Base-by-base conservation (phyloP, 768 basidiomycete species). In the Xerocomus spinulosus region DNA sequence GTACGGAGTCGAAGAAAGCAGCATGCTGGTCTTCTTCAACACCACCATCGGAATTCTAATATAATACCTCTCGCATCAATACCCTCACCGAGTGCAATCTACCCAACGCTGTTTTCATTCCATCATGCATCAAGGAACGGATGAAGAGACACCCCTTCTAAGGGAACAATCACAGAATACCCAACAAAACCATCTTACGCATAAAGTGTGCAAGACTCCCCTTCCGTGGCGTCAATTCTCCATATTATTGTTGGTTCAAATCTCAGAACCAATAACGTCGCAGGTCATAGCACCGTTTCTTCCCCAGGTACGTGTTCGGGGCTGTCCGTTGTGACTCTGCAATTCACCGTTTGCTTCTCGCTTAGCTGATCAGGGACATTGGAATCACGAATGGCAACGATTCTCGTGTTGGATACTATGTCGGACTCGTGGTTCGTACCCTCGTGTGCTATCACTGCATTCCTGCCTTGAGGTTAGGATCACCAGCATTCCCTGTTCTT, bases 281-380 rank as follows among this genome's bases (percentile, higher is more conserved):
- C 77, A 84, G 51, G 83, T 88, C 45, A 87, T 88, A 49, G 80
- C 79, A 39, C 87, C 87, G 1, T 88, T 87, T 58, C 76, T 81
- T 35, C 83, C 83, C 7, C 64, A 67, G 71, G 84, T 83, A 52
- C 25, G 75, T 41, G 3, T 36, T 60, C 14, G 10, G 44, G 5
- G 4, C 4, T 29, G 9, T 24, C 38, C 3, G 15, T 28, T 26
- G 26, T 28, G 6, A 21, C 8, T 34, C 26, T 21, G 12, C n/a
- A 3, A 15, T 29, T 3, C 39, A 15, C 7, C 4, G 9, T 24
- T 9, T n/a, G 5, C 24, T 32, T 10, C 20, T 37, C 8, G 9
- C 36, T 12, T 47, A 64, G 64, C 12, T 67, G 36, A 64, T 65
- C 40, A 53, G 60, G 23, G 65, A 65, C 20, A 60, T 67, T 9